Evolutionary conservation across 2,329 filamentous ascomycete genomes (phyloP), one percentile per base, ranked within the genome.

Genomic region (Diaporthe vexans): DNA sequence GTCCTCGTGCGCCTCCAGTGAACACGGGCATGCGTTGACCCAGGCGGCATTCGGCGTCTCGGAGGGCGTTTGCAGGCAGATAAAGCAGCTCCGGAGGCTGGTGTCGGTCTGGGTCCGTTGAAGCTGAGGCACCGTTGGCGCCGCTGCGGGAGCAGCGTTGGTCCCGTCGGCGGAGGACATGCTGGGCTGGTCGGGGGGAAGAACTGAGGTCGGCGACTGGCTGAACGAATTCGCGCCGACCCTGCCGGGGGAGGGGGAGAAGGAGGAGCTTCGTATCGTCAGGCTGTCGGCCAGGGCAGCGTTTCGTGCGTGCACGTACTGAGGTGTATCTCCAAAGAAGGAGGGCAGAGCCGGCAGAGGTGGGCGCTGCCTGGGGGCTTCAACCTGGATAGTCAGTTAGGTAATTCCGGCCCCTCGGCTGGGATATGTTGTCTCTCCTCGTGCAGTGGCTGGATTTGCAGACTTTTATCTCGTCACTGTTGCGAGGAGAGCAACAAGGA

Each of bases 1-100:
- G 75, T 91, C 90, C 82, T 98, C 95, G 82, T 99, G 97, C 1
- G 95, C 97, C 73, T 94, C 94, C 52, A 99, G 88, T 17, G 94
- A 95, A 84, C 97, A 99, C 0, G 93, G 93, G 81, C 97, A 99
- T 1, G 97, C 95, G 72, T 93, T 94, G 58, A 94, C 92, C 96
- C 97, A 99, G 72, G 86, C 83, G 59, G 84, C 81, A 24, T 80
- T 80, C 5, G 88, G 86, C 13, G 81, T 83, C 52, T 90, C 87
- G 35, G 85, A 84, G 76, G 91, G 85, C 67, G 90, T 90, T 76
- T 86, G 87, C 40, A 92, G 86, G 80, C 91, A 93, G 79, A 93
- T 91, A 83, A 91, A 93, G 85, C 91, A 93, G 79, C 85, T 86
- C 67, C 85, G 84, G 35, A 79, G 79, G 52, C 78, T 75, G 35